A percentile compares a stretch with the other conserved stretches of the same genome.
Conservation (phyloP, 106 monocot species). For the Acorus calamus region DNA sequence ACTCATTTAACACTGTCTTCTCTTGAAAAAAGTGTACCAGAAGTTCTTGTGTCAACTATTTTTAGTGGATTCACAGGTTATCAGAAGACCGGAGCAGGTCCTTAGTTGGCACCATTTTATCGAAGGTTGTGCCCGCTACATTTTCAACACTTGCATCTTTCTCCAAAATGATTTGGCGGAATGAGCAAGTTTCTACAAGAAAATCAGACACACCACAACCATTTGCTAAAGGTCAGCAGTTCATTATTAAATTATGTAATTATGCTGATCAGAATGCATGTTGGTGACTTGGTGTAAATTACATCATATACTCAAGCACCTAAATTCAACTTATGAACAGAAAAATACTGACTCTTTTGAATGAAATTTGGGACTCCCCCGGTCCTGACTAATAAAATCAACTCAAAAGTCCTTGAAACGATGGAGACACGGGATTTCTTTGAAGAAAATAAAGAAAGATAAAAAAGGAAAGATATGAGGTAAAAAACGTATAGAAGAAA, state of each 20-base stretch:
- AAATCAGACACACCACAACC: constrained; percentile 50
- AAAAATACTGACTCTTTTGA: too few species aligned
- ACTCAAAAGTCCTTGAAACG: too few species aligned
- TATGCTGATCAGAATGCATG: too few species aligned
- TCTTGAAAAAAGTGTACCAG: neutral
- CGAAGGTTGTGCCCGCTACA: constrained; percentile 69
- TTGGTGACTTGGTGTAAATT: too few species aligned
- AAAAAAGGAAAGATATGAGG: too few species aligned
- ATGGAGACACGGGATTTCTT: too few species aligned
- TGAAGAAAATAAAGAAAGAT: too few species aligned
- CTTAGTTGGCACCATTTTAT: constrained; percentile 75
- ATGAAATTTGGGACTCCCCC: too few species aligned
- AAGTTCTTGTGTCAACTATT: neutral
- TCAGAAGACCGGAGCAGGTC: constrained; percentile 82
- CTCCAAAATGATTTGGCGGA: constrained; percentile 84
- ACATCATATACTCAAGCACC: too few species aligned
- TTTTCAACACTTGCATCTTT: constrained; percentile 79
- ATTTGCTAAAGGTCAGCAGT: constrained; percentile 73
- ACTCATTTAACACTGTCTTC: neutral
- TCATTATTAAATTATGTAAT: neutral
- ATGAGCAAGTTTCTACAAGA: constrained; percentile 30
- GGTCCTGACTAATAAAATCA: too few species aligned
- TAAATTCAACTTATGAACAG: too few species aligned
- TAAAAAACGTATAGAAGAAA: too few species aligned
- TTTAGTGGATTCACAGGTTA: constrained; percentile 33